phyloP scores from a whole-genome alignment of 176 grass and related monocot genomes.

The Eragrostis curvula region DNA sequence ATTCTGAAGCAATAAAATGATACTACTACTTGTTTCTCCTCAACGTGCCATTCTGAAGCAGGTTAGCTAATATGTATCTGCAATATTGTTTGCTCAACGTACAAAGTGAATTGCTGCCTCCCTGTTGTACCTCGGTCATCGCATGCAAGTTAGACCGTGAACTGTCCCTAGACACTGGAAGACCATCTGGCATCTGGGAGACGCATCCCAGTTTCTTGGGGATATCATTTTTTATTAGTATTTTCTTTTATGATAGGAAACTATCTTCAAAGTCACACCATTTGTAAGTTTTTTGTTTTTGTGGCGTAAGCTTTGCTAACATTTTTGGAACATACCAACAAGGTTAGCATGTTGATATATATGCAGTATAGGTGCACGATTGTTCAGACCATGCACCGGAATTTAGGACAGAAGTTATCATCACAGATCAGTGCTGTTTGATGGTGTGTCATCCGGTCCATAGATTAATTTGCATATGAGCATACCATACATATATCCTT shows the following conservation, averaged over 20 bases:
- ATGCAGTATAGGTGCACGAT: neutral
- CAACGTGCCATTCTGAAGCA: too few species aligned
- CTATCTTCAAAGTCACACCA: too few species aligned
- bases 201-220: too few species aligned
- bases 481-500: neutral
- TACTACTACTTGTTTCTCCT: neutral
- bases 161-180: neutral
- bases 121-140: neutral
- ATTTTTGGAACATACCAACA: neutral
- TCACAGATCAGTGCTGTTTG: neutral
- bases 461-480: constrained; percentile 1
- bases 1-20: constrained; percentile 24
- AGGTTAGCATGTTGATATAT: neutral
- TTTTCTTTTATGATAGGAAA: too few species aligned
- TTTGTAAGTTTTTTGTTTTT: too few species aligned
- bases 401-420: neutral
- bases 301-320: too few species aligned
- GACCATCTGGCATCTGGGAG: neutral
- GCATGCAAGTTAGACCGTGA: neutral
- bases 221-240: neutral
- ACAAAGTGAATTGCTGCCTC: neutral
- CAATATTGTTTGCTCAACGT: neutral
- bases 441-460: neutral
- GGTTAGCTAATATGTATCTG: too few species aligned
- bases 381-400: neutral